Evolutionary conservation across 1,284 basidiomycete species (phyloP), one percentile per base, ranked within the genome.

Genomic region (Porodaedalea pini): DNA sequence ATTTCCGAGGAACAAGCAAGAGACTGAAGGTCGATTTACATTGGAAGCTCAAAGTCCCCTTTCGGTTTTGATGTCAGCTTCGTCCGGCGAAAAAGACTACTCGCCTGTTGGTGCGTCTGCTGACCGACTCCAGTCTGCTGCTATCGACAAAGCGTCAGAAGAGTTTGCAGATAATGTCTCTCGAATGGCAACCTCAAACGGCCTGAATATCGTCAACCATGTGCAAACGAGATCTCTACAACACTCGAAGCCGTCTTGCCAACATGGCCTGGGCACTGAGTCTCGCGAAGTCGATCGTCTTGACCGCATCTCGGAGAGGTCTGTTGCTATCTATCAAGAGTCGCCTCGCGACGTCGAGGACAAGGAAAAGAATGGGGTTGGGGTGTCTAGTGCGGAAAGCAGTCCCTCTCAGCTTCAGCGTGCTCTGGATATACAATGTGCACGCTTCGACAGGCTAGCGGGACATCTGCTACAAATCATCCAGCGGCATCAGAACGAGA

Each of bases 401-500:
- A 32, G 27, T n/a, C 39, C 41, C 21, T 47, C 44, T 21, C 23
- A 51, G 4, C 56, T 61, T 7, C 55, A 54, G 27, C 50, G 44
- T 19, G 48, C 54, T 31, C 21, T 61, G 34, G 56, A 57, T 45
- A 32, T 39, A 21, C 59, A 61, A 39, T 54, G 51, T 21, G 55
- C 59, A 15, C 59, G 59, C 4, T 61, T 61, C 25, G 59, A 61
- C 39, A 43, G 50, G 32, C 51, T 61, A 5, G 59, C 59, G 10
- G 50, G 49, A 6, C 56, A 61, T 27, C 44, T 61, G 5, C 59
- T 61, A 21, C 41, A 52, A 19, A 57, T 61, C 23, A 61, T 61
- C 3, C 56, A 57, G 36, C 57, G 59, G 4, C 75, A 79, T 43
- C 67, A 73, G 56, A 72, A 70, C 1, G 78, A 79, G 66, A 77